phyloP scores from a whole-genome alignment of 306 rosid species.

The Rosa rugosa region DNA sequence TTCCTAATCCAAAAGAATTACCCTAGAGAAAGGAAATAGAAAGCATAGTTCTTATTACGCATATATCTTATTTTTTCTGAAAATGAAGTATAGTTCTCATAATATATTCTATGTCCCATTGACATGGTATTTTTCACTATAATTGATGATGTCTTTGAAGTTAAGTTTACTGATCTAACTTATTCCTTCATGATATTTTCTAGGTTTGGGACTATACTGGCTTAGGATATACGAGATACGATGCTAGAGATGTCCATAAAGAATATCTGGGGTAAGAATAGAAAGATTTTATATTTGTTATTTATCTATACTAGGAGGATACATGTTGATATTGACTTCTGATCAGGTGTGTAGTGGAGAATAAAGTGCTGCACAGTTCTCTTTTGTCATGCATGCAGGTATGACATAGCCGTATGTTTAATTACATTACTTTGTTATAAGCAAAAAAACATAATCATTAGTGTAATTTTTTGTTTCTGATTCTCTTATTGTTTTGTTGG shows the following conservation, averaged over 20 bases:
- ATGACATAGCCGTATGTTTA: constrained; percentile 20
- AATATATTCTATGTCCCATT: neutral
- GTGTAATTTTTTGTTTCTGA: constrained; percentile 1
- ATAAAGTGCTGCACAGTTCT: constrained; percentile 81
- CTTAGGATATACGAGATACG: constrained; percentile 78
- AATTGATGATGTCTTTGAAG: neutral
- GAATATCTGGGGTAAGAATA: constrained; percentile 74
- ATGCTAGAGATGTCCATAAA: constrained; percentile 78
- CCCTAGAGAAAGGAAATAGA: neutral
- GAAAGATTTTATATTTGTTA: constrained; percentile 15
- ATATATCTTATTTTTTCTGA: neutral
- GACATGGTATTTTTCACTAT: neutral
- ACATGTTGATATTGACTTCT: constrained; percentile 29
- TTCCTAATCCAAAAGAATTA: neutral
- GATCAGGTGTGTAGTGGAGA: constrained; percentile 87
- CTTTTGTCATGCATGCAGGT: constrained; percentile 79
- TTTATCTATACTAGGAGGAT: constrained; percentile 25
- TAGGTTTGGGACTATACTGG: constrained; percentile 98
- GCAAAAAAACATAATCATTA: neutral
- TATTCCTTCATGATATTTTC: constrained; percentile 20
- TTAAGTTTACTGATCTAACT: constrained; percentile 10
- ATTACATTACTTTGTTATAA: neutral
- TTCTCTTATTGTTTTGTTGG: neutral
- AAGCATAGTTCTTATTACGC: neutral
- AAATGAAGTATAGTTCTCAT: neutral